Base-by-base conservation (phyloP, 2,329 filamentous ascomycete genomes). In the Phaeophleospora eucalypticola region DNA sequence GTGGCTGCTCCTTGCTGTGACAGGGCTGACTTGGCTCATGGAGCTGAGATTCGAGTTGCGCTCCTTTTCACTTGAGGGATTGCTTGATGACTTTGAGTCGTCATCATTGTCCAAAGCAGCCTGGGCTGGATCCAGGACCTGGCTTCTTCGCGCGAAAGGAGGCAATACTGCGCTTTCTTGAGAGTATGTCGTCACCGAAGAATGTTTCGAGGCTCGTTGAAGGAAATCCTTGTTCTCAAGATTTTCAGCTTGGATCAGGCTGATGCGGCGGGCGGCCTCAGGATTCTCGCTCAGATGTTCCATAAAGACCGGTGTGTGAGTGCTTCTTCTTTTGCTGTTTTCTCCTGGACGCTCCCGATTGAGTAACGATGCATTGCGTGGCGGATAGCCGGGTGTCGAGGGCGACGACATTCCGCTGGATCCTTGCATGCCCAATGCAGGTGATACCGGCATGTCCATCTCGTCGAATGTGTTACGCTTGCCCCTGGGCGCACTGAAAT, bases 401-500 rank as follows among this genome's bases (percentile, higher is more conserved):
- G 46, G 45, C 12, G 43, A 16, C 19, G 8, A 8, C 7, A 39
- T 36, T 39, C 35, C 27, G 36, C 21, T 18, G 41, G 37, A 29
- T 21, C 48, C 46, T 14, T 48, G 41, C 33, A 41, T 41, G 15
- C 33, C 27, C 10, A 27, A 29, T 29, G 24, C n/a, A n/a, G n/a
- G 24, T 29, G 24, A 29, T 29, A 29, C 34, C 20, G 45, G 36
- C 43, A 49, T 43, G 36, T 53, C 49, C 20, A 41, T 45, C 41
- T 56, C 55, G 24, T 53, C 52, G 41, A 56, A 58, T 3, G 52
- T 56, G 16, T 54, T 57, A 15, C 56, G 52, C 41, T 65, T 44
- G 74, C 72, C 48, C 42, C 79, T 70, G 4, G 81, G 81, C 3
- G 76, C 78, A 40, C 79, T 82, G 61, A 84, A 84, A 57, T 84